phyloP scores from a whole-genome alignment of 2,329 filamentous ascomycete species.

The Trichoderma koningii region DNA sequence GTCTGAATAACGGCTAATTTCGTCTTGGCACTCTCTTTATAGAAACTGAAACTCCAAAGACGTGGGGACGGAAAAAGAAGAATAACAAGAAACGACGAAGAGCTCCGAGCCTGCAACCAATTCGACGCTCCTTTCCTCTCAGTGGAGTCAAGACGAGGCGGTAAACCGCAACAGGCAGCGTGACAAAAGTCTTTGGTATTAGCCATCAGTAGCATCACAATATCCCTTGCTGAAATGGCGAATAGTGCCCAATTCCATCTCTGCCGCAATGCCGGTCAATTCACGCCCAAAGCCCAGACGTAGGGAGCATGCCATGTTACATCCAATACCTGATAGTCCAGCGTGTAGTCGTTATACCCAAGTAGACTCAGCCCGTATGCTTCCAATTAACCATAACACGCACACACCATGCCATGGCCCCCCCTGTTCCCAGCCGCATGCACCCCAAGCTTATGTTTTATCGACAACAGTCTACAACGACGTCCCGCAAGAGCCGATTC shows the following conservation, averaged over 20 bases:
- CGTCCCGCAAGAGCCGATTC: background rate
- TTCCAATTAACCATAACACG: conserved; percentile 23
- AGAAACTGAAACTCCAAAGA: background rate
- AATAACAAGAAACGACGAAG: background rate
- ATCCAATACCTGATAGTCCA: background rate
- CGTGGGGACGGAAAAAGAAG: background rate
- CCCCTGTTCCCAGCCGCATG: conserved; percentile 10
- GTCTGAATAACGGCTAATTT: conserved; percentile 22
- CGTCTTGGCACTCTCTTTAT: conserved; percentile 6
- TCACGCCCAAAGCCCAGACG: background rate
- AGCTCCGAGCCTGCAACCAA: background rate
- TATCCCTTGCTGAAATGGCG: background rate
- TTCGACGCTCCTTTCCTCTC: background rate
- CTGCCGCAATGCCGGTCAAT: background rate
- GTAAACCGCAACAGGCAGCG: conserved; percentile 6
- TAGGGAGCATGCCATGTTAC: background rate
- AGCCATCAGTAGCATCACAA: background rate
- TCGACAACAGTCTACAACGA: conserved; percentile 7
- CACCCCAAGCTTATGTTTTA: background rate
- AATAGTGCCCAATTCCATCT: background rate
- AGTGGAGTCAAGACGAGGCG: background rate
- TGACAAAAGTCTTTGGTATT: background rate
- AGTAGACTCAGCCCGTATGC: conserved; percentile 5
- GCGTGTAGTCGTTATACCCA: background rate
- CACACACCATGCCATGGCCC: background rate